Percentiles rank a stretch among this genome's conserved stretches.
Conservation (phyloP, 495 filamentous ascomycete species). For the Xylaria acuta region DNA sequence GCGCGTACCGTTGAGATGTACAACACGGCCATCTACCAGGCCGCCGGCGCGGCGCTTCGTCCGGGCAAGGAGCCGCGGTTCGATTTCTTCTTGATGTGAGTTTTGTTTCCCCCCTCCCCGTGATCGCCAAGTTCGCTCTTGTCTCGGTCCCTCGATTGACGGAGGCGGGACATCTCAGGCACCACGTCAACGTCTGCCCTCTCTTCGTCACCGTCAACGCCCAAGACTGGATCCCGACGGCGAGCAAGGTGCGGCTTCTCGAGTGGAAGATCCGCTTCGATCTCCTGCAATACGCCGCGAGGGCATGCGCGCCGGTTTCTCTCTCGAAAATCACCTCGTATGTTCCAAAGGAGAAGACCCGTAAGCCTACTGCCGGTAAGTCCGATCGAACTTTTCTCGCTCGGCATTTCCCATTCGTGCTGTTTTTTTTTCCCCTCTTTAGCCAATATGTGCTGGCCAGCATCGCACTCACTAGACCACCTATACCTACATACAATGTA, state of each 20-base stretch:
- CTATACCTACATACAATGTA: not conserved
- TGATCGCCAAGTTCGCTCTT: not conserved
- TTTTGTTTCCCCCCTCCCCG: not conserved
- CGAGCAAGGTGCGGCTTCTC: constrained; percentile 66
- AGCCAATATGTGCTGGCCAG: not conserved
- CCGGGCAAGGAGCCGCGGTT: constrained; percentile 69
- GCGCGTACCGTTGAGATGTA: constrained; percentile 78
- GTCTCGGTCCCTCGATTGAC: not conserved
- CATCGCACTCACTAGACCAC: too few species aligned
- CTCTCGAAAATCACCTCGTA: constrained; percentile 64
- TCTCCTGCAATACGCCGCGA: constrained; percentile 69
- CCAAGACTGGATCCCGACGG: constrained; percentile 47
- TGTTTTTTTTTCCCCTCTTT: not conserved
- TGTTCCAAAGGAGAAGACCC: constrained; percentile 41
- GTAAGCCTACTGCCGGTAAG: constrained; percentile 10
- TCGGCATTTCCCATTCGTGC: not conserved
- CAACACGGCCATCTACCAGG: constrained; percentile 68
- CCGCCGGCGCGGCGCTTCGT: constrained; percentile 63
- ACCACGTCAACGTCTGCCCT: constrained; percentile 51
- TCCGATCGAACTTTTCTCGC: not conserved
- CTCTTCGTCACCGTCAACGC: constrained; percentile 48
- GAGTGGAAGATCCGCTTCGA: constrained; percentile 79
- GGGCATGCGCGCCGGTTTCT: constrained; percentile 59
- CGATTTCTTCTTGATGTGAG: constrained; percentile 81
- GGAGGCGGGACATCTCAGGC: constrained; percentile 35